Evolutionary conservation across 129 eudicot genomes (phyloP), one percentile per base, ranked within the genome.

Genomic region (Daucus carota): DNA sequence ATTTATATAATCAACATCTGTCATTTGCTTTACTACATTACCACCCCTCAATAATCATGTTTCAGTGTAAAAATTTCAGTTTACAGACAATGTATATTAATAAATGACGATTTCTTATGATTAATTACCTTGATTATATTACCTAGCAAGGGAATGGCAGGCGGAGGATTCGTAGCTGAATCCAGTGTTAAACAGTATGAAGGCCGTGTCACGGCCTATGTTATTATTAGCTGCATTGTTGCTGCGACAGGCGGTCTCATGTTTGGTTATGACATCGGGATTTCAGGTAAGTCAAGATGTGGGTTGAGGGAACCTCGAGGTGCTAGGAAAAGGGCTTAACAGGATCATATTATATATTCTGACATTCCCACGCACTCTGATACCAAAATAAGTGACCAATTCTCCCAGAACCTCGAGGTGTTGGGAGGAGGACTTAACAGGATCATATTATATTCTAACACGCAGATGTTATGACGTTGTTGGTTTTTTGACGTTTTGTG

Each of bases 171-270:
- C 29, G 84, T 40, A 0, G n/a, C 48, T 10, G 68, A 33, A 14
- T 78, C 69, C 15, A 40, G 36, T 62, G 69, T 62, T 14, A 75
- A 34, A 11, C 18, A 57, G 33, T 80, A 84, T 24, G 82, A 84
- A 63, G 87, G 82, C 11, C 73, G 52, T 29, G 70, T 84, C 47
- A 84, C 87, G 4, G 38, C 75, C 45, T 84, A 66, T 24, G 87
- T 84, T 36, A 18, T 84, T 24, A 60, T 84, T 14, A 74, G 82
- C 1, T 84, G 87, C n/a, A n/a, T 84, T 50, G 87, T 84, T 77
- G 87, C 84, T 9, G 87, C 87, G 40, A 76, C 81, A 8, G 87
- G 87, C 16, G 87, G 87, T 22, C 79, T 80, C 16, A 73, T 84
- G 9, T 84, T 84, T 68, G 87, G 87, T 33, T 84, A 84, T 66